These are phyloP conservation scores for Zygnema circumcarinatum DNA, from an alignment of 139 green algal species.

Conservation along the genomic window DNA sequence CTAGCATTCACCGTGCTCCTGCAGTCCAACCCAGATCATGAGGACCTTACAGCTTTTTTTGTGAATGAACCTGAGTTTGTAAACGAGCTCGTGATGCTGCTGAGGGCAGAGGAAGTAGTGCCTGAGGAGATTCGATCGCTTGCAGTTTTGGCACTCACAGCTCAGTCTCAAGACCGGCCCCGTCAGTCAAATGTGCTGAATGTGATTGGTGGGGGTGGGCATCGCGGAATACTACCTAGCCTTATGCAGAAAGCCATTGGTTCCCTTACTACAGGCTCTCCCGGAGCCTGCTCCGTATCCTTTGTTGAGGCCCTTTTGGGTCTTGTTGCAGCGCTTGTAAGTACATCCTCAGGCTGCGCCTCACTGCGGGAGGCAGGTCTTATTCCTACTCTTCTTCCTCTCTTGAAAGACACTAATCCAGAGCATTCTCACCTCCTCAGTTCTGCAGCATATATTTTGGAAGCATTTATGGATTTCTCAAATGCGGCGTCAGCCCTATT, in stretches of 20 bases:
- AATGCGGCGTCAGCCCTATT: slow-evolving; percentile 74
- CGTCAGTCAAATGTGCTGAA: slow-evolving; percentile 74
- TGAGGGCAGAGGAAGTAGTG: slow-evolving; percentile 68
- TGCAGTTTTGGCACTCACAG: slow-evolving; percentile 72
- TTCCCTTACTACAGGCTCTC: slow-evolving; percentile 1
- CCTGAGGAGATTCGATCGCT: slow-evolving; percentile 76
- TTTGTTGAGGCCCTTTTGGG: slow-evolving; percentile 86
- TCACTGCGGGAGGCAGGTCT: slow-evolving; percentile 85
- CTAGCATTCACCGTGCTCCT: slow-evolving; percentile 82
- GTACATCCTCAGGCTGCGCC: slow-evolving; percentile 73
- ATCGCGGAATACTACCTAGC: slow-evolving; percentile 77
- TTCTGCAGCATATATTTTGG: slow-evolving; percentile 78
- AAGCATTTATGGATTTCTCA: slow-evolving; percentile 89
- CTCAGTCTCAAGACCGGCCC: slow-evolving; percentile 79
- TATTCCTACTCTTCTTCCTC: slow-evolving; percentile 81
- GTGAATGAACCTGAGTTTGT: slow-evolving; percentile 78
- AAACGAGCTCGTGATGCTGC: slow-evolving; percentile 77
- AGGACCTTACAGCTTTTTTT: slow-evolving; percentile 77
- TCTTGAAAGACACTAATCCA: slow-evolving; percentile 70
- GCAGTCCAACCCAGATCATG: slow-evolving; percentile 67
- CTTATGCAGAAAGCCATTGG: slow-evolving; percentile 75
- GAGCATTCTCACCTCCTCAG: slow-evolving; percentile 78
- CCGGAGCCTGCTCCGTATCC: slow-evolving; percentile 7
- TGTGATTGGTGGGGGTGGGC: slow-evolving; percentile 74
- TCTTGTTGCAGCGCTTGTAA: slow-evolving; percentile 77